A percentile compares a stretch with the other conserved stretches of the same genome.
phyloP scores from a whole-genome alignment of 1,284 basidiomycete species.

The Peniophora sp. region DNA sequence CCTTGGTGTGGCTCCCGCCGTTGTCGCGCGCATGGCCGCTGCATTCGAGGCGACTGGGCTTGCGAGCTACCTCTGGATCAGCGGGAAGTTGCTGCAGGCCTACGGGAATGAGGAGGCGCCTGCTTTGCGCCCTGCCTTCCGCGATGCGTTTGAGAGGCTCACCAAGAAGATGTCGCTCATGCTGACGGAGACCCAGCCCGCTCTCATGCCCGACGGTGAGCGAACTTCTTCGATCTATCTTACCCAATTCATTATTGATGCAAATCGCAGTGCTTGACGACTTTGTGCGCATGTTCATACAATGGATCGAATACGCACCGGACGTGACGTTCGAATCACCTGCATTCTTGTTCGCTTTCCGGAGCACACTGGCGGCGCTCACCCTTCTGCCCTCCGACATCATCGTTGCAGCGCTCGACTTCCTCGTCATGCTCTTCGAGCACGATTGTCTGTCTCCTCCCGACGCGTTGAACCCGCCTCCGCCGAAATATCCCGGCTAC shows the following conservation, averaged over 20 bases:
- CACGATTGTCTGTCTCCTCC: slow-evolving; percentile 58
- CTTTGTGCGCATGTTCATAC: slow-evolving; percentile 78
- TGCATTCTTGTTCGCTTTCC: slow-evolving; percentile 70
- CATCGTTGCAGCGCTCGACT: slow-evolving; percentile 75
- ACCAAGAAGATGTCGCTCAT: slow-evolving; percentile 65
- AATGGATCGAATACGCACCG: slow-evolving; percentile 63
- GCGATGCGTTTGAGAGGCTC: slow-evolving; percentile 65
- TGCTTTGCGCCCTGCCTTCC: slow-evolving; percentile 46
- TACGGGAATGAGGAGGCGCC: slow-evolving; percentile 62
- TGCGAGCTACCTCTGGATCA: slow-evolving; percentile 92
- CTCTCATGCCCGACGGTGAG: slow-evolving; percentile 78
- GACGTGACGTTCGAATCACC: slow-evolving; percentile 73
- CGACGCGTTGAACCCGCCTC: slow-evolving; percentile 25
- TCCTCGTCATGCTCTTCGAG: slow-evolving; percentile 66
- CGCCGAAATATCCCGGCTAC: slow-evolving; percentile 59
- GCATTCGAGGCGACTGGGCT: slow-evolving; percentile 80
- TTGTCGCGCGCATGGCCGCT: slow-evolving; percentile 70
- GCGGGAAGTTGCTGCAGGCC: slow-evolving; percentile 71
- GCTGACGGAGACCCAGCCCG: slow-evolving; percentile 58
- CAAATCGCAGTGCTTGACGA: slow-evolving; percentile 80
- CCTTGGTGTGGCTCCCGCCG: slow-evolving; percentile 59
- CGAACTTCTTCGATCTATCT: not conserved
- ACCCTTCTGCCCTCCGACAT: slow-evolving; percentile 77
- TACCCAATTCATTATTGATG: not conserved
- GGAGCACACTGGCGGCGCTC: slow-evolving; percentile 68